Conservation (phyloP, 164 flowering plant species). For the Dillenia suffruticosa region DNA sequence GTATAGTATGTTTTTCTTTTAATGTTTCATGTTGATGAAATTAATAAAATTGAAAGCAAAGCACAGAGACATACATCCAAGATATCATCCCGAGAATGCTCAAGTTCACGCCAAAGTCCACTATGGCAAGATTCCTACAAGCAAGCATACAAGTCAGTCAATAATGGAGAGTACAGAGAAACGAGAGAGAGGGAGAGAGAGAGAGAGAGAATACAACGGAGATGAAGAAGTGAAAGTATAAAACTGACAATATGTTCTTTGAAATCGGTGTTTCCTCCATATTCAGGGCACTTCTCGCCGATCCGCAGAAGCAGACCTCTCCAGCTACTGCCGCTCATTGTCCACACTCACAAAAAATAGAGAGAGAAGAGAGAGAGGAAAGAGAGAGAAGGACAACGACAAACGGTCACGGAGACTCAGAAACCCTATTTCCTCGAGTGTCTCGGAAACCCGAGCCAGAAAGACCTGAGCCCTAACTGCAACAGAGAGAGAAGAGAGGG, state of each 20-base stretch:
- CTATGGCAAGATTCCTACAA: slow-evolving; percentile 78
- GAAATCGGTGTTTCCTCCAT: slow-evolving; percentile 59
- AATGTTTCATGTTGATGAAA: not conserved
- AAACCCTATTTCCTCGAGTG: too few species aligned
- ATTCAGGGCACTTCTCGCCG: slow-evolving; percentile 89
- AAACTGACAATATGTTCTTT: slow-evolving; percentile 85
- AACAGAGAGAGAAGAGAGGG: too few species aligned
- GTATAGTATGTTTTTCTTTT: not conserved
- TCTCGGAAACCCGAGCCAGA: too few species aligned
- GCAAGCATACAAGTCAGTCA: not conserved
- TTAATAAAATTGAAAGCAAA: not conserved
- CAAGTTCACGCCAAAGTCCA: slow-evolving; percentile 69
- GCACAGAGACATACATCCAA: slow-evolving; percentile 33
- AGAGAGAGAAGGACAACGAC: too few species aligned
- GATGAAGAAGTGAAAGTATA: not conserved
- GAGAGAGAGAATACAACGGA: slow-evolving; percentile 1
- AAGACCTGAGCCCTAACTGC: too few species aligned
- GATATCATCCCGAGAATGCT: slow-evolving; percentile 54
- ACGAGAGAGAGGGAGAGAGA: not conserved
- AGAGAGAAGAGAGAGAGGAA: too few species aligned
- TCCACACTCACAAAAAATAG: not conserved
- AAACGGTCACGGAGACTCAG: too few species aligned
- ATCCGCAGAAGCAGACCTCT: slow-evolving; percentile 64
- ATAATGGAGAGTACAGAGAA: slow-evolving; percentile 3
- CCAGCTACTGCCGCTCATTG: slow-evolving; percentile 68